phyloP scores from a whole-genome alignment of 805 yeast genomes.

The Nakazawaea populi region DNA sequence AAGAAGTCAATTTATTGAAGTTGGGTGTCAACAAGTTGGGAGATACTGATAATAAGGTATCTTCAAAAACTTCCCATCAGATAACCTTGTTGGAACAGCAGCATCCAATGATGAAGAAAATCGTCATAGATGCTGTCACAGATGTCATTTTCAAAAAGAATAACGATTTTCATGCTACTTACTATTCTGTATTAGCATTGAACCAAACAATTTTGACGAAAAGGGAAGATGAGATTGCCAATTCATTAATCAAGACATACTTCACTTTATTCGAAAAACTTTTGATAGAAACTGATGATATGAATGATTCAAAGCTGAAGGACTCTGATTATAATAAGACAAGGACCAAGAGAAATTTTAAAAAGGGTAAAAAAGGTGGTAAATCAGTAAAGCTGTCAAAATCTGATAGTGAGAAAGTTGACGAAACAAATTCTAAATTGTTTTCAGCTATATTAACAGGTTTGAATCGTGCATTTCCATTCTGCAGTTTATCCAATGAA shows the following conservation, averaged over 20 bases:
- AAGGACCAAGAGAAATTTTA: constrained; percentile 67
- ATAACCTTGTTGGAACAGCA: constrained; percentile 76
- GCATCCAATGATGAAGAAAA: constrained; percentile 92
- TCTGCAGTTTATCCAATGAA: constrained; percentile 66
- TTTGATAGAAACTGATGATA: constrained; percentile 52
- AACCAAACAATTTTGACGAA: constrained; percentile 88
- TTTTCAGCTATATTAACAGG: constrained; percentile 93
- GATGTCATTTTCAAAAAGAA: constrained; percentile 72
- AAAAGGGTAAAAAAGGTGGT: constrained; percentile 86
- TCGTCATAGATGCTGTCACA: constrained; percentile 71
- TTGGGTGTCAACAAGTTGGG: constrained; percentile 93
- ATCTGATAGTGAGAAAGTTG: constrained; percentile 55
- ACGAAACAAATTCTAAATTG: constrained; percentile 79
- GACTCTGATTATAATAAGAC: constrained; percentile 50
- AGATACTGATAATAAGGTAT: constrained; percentile 84
- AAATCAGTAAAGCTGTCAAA: constrained; percentile 60
- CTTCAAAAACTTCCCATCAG: constrained; percentile 81
- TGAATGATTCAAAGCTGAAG: constrained; percentile 25
- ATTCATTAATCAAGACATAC: constrained; percentile 75
- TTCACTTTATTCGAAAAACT: constrained; percentile 82
- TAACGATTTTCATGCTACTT: constrained; percentile 81
- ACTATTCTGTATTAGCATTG: constrained; percentile 81
- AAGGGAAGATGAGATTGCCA: constrained; percentile 76
- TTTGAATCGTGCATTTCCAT: constrained; percentile 93
- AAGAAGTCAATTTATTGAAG: constrained; percentile 84